Base-by-base conservation (phyloP, 1,284 basidiomycete genomes). In the Porodaedalea pini region DNA sequence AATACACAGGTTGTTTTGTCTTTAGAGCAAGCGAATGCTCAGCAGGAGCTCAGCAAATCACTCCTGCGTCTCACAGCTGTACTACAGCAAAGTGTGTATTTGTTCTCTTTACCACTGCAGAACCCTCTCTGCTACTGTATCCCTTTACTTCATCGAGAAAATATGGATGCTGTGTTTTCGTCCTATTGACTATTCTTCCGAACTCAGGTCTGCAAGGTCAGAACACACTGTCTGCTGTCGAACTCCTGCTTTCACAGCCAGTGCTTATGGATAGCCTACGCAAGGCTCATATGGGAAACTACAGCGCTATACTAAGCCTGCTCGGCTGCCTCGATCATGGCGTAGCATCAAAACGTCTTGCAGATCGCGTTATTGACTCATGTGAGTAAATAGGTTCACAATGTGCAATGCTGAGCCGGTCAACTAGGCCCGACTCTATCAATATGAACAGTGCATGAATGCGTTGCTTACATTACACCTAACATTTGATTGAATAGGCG, bases 241-340 rank as follows among this genome's bases (percentile, higher is more conserved):
- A 91, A 62, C 78, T 97, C 10, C 79, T 98, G 0, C 85, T 94
- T 66, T 76, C 83, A 1, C 85, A 94, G 50, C 89, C 93, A 0
- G 73, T 81, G 1, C 75, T 97, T 1, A 77, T 97, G 36, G 93
- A 97, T 57, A 90, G 86, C 64, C 76, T 98, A 4, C 82, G 92
- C 55, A 92, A 86, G 65, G 92, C 92, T 0, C 82, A 92, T 63
- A 83, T 87, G 78, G 95, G 95, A 44, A 93, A 90, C 64, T 98
- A 96, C 68, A 86, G 93, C 51, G 77, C 95, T 44, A 86, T 98
- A 25, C 80, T 97, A 25, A 93, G 92, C 66, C 78, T 98, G 25
- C 77, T 98, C 2, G 94, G 94, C 8, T 93, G 88, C 63, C 73
- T 98, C 40, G 94, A 97, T 64, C 79, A 89, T 56, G 95, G 94